Base-by-base conservation (phyloP, 2,329 filamentous ascomycete species). In the Westerdykella ornata region DNA sequence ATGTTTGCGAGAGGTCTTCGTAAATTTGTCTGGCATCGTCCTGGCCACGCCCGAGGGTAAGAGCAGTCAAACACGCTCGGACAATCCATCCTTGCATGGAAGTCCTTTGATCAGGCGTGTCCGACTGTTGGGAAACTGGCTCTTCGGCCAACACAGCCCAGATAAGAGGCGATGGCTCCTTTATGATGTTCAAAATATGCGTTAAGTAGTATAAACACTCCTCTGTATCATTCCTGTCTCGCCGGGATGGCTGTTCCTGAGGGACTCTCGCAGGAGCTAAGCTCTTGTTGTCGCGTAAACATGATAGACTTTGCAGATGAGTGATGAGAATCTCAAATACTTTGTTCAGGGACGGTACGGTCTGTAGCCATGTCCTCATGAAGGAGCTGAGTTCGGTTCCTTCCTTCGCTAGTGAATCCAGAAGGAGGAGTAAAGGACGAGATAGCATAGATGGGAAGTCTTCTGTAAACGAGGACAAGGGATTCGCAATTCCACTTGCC, bases 281-380 rank as follows among this genome's bases (percentile, higher is more conserved):
- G 15, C 37, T 53, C 3, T 57, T 47, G 15, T 44, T 53, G 1
- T 38, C 34, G 11, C 41, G 44, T 5, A 65, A 37, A 44, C 56
- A 66, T 6, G 54, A 49, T 12, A 66, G 48, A 14, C 51, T 56
- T 29, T 64, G 57, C 7, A 66, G 43, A 36, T 63, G 61, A 13
- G 48, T 37, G 14, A 48, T 54, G 4, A 65, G 44, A 13, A 71
- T 51, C 32, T 67, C 59, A 38, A 69, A 65, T 5, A 75, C 67
- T 54, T 66, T 72, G 40, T 73, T 70, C 20, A 80, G 65, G 31
- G 70, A 76, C 12, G 74, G 67, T 8, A 76, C 57, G 40, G 69
- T 81, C 52, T 85, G 83, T 3, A 97, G 72, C 89, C 90, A 96
- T 37, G 78, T 81, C 53, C 83, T 84, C 30, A 87, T 80, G 18